Base-by-base conservation (phyloP, 805 yeast genomes). In the Yamadazyma olivae region DNA sequence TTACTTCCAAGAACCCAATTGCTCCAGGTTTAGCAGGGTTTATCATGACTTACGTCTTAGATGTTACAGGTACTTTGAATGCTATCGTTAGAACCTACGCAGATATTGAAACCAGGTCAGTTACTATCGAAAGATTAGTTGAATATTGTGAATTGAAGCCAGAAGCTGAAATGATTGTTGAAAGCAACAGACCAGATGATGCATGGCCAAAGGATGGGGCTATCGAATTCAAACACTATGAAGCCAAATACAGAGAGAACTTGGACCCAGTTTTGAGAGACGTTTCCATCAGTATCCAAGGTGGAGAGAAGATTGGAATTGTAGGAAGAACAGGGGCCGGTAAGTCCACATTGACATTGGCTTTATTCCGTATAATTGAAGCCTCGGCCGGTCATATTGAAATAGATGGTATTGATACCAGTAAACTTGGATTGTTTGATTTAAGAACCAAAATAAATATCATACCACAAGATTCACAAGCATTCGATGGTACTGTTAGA, bases 311-410 rank as follows among this genome's bases (percentile, higher is more conserved):
- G 59, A 71, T 90, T 53, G 98, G 98, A 43, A 89, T 90, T 59
- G 97, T 91, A 38, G 98, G 98, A 17, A 76, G 98, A 56, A 90
- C 98, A 0, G 98, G 98, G 45, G 97, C 97, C 2, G 98, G 98
- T 45, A 89, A 89, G 59, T 82, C 93, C 0, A 82, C 95, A 1
- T 70, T 89, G 51, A 83, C 95, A 0, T 63, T 87, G 51, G 93
- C 96, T 0, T 63, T 89, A 26, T 89, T 86, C 70, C 68, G 97
- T 48, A 77, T 89, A 30, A 85, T 90, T 50, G 96, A 90, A 59
- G 75, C 83, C 2, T 77, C 80, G 5, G 63, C 58, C 7, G 95
- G 95, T n/a, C 59, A 65, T 25, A 84, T 89, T 48, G 65, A 64
- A 12, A 82, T 89, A 48, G 96, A 90, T 62, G 79, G 74, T 18